Percentiles rank a stretch among this genome's conserved stretches.
These are phyloP conservation scores for Cyclocybe aegerita DNA, from an alignment of 768 basidiomycete genomes.

Conservation along the genomic window DNA sequence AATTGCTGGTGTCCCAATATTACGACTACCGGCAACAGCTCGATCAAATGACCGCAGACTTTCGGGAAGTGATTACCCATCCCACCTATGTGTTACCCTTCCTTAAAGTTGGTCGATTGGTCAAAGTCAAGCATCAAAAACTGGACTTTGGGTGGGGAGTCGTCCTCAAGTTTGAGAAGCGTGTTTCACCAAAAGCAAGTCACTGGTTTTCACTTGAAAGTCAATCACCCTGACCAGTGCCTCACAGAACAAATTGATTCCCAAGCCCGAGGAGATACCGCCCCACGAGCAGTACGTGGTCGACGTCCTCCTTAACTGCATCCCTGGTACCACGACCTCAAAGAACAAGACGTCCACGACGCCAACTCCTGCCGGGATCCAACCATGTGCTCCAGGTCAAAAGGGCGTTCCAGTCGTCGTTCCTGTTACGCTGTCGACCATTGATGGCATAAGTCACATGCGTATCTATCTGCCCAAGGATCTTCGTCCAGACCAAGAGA, in stretches of 20 bases:
- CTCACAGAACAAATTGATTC: conserved; percentile 61
- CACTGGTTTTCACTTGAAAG: conserved; percentile 6
- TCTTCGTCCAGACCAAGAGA: conserved; percentile 67
- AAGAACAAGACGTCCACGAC: conserved; percentile 52
- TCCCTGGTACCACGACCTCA: conserved; percentile 55
- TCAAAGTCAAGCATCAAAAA: conserved; percentile 84
- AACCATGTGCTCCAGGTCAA: conserved; percentile 69
- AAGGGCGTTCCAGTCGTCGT: conserved; percentile 86
- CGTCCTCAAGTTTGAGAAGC: conserved; percentile 89
- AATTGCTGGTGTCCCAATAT: conserved; percentile 82
- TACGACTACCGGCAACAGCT: conserved; percentile 93
- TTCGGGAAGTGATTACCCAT: conserved; percentile 90
- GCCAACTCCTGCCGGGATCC: conserved; percentile 66
- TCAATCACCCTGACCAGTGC: not conserved
- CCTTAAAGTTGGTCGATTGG: conserved; percentile 88
- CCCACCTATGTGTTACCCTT: conserved; percentile 95
- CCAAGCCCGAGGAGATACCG: conserved; percentile 65
- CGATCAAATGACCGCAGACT: conserved; percentile 85
- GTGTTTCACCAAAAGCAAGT: conserved; percentile 73
- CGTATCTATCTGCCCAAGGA: conserved; percentile 91
- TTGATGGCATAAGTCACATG: conserved; percentile 84
- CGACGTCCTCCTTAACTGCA: conserved; percentile 86
- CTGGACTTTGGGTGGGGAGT: conserved; percentile 97
- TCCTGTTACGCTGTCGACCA: conserved; percentile 82
- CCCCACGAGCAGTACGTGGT: conserved; percentile 92